Percentiles rank a stretch among this genome's conserved stretches.
Conservation (phyloP, 1,139 yeast genomes). For the Kurtzmaniella natalensis region DNA sequence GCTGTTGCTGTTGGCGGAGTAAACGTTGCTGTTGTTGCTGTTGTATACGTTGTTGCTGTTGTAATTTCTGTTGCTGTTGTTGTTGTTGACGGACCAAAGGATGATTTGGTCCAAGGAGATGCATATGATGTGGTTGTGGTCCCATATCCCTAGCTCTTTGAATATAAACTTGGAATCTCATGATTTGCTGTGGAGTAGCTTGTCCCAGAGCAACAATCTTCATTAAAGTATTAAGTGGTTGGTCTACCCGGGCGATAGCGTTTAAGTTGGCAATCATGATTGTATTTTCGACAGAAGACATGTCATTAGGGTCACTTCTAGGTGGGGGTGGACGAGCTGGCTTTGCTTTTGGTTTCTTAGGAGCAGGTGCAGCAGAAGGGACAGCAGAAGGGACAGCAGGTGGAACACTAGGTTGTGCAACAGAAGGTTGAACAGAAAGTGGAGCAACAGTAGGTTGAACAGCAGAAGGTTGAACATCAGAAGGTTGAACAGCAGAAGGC, state of each 20-base stretch:
- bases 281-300: slow-evolving; percentile 62
- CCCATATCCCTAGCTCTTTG: slow-evolving; percentile 76
- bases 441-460: too few relatives aligned
- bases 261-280: slow-evolving; percentile 82
- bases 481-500: slow-evolving; percentile 6
- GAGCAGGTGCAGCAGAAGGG: neutral
- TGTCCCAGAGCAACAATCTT: slow-evolving; percentile 77
- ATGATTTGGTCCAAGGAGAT: slow-evolving; percentile 15
- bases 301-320: slow-evolving; percentile 28
- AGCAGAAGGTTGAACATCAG: slow-evolving; percentile 6
- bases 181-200: slow-evolving; percentile 67
- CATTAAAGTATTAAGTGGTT: slow-evolving; percentile 67
- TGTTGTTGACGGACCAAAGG: slow-evolving; percentile 5
- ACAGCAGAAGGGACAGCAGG: neutral
- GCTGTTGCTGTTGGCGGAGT: slow-evolving; percentile 5
- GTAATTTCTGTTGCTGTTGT: slow-evolving; percentile 7
- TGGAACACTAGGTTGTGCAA: too few relatives aligned
- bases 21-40: slow-evolving; percentile 11
- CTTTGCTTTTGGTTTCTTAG: slow-evolving; percentile 8
- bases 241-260: slow-evolving; percentile 71
- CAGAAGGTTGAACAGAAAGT: too few relatives aligned
- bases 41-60: slow-evolving; percentile 7
- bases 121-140: slow-evolving; percentile 43
- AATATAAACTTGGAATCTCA: slow-evolving; percentile 75
- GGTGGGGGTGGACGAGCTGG: slow-evolving; percentile 11